A percentile compares a stretch with the other conserved stretches of the same genome.
Evolutionary conservation across 306 rosid species (phyloP).

Genomic region (Fragaria iinumae): DNA sequence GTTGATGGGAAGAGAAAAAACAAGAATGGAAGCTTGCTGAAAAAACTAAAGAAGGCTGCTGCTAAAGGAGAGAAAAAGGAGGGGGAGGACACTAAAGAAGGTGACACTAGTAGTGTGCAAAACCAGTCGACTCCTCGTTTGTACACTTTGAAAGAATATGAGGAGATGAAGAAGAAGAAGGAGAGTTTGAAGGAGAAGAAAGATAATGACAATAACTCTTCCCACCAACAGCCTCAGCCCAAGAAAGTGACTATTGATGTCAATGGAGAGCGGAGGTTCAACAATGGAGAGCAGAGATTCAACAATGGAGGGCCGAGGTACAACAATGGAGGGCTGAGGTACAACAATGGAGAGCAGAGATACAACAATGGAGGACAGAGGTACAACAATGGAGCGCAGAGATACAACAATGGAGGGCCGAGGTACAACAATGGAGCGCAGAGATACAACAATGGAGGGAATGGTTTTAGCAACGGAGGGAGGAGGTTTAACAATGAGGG

Average conservation of each 20-base stretch:
- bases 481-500: background rate
- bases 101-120: background rate
- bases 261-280: background rate
- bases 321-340: background rate
- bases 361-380: background rate
- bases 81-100: background rate
- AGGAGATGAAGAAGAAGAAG: background rate
- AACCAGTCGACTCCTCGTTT: background rate
- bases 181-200: slow-evolving; percentile 1
- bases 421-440: background rate
- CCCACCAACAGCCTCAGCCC: background rate
- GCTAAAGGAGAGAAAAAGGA: background rate
- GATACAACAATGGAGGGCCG: background rate
- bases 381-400: background rate
- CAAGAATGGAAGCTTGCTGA: background rate
- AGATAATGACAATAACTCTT: background rate
- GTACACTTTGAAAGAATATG: slow-evolving; percentile 2
- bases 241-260: background rate
- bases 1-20: background rate
- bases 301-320: background rate
- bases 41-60: background rate
- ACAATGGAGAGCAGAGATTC: background rate
- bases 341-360: background rate
- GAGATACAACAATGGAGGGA: background rate
- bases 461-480: background rate